Conservation (phyloP, 108 stramenopile species). For the Skeletonema grethae region DNA sequence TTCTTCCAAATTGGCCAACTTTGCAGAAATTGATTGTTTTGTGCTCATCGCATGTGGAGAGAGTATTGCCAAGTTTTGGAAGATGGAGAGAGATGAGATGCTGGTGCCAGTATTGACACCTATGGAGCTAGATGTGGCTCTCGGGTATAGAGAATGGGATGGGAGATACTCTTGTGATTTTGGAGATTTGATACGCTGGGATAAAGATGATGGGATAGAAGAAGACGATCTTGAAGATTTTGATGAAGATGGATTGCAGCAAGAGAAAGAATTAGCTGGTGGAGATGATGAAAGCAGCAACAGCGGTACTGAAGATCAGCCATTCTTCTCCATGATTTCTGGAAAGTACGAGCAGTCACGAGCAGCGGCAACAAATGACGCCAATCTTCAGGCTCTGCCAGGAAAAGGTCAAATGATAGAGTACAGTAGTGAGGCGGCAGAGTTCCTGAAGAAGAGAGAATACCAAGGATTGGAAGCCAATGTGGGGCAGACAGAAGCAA, state of each 20-base stretch:
- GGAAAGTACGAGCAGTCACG: slow-evolving; percentile 67
- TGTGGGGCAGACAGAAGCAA: slow-evolving; percentile 68
- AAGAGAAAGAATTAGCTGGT: slow-evolving; percentile 7
- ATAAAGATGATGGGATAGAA: slow-evolving; percentile 24
- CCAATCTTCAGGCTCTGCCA: slow-evolving; percentile 55
- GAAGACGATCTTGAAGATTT: slow-evolving; percentile 8
- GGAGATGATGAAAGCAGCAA: slow-evolving; percentile 23
- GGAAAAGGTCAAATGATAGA: slow-evolving; percentile 75
- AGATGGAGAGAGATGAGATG: slow-evolving; percentile 66
- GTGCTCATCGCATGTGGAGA: slow-evolving; percentile 92
- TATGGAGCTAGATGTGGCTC: slow-evolving; percentile 90
- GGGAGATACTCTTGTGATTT: slow-evolving; percentile 80
- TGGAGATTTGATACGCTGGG: slow-evolving; percentile 66
- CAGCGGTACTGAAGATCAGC: slow-evolving; percentile 60
- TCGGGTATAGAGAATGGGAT: slow-evolving; percentile 88
- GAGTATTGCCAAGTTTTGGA: slow-evolving; percentile 75
- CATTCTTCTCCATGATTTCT: slow-evolving; percentile 81
- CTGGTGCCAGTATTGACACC: slow-evolving; percentile 90
- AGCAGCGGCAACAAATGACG: slow-evolving; percentile 17
- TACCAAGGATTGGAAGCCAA: slow-evolving; percentile 83
- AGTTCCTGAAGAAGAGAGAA: slow-evolving; percentile 80
- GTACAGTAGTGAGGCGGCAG: slow-evolving; percentile 81
- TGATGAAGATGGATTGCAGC: background rate
- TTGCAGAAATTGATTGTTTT: slow-evolving; percentile 95
- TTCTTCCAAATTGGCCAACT: slow-evolving; percentile 93